These are phyloP conservation scores for Amniculicola lignicola DNA, from an alignment of 495 filamentous ascomycete species.

Conservation along the genomic window DNA sequence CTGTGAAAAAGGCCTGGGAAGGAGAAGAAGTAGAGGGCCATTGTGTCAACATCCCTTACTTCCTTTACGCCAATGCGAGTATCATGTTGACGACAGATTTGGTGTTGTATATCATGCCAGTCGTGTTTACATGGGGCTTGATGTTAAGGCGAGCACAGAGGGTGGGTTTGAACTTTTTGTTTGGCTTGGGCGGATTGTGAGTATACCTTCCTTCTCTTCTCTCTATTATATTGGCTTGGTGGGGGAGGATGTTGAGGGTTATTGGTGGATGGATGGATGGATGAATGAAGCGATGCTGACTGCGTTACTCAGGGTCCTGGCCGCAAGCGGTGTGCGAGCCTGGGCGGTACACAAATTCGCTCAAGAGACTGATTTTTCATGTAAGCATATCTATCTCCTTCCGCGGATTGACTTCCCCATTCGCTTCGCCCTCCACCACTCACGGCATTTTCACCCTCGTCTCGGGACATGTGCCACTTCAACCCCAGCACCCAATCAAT, in stretches of 20 bases:
- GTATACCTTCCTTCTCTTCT: background rate
- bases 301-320: slow-evolving; percentile 6
- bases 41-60: slow-evolving; percentile 17
- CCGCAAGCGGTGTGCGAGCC: slow-evolving; percentile 17
- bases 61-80: slow-evolving; percentile 17
- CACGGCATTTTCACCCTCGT: background rate
- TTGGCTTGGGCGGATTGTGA: slow-evolving; percentile 23
- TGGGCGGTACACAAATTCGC: slow-evolving; percentile 5
- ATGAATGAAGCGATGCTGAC: background rate
- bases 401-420: too few species aligned
- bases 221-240: too few species aligned
- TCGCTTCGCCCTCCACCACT: background rate
- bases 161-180: slow-evolving; percentile 22
- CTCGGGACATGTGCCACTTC: background rate
- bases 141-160: slow-evolving; percentile 15
- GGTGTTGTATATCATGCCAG: slow-evolving; percentile 26
- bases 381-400: slow-evolving; percentile 13
- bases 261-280: too few species aligned
- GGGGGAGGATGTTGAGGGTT: too few species aligned
- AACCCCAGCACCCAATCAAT: background rate
- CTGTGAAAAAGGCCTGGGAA: slow-evolving; percentile 14
- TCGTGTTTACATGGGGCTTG: slow-evolving; percentile 25
- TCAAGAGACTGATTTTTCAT: slow-evolving; percentile 6
- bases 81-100: slow-evolving; percentile 24
- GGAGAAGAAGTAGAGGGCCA: background rate